A percentile compares a stretch with the other conserved stretches of the same genome.
Evolutionary conservation across 208 protist species (phyloP).

Genomic region (Acanthamoeba healyi): DNA sequence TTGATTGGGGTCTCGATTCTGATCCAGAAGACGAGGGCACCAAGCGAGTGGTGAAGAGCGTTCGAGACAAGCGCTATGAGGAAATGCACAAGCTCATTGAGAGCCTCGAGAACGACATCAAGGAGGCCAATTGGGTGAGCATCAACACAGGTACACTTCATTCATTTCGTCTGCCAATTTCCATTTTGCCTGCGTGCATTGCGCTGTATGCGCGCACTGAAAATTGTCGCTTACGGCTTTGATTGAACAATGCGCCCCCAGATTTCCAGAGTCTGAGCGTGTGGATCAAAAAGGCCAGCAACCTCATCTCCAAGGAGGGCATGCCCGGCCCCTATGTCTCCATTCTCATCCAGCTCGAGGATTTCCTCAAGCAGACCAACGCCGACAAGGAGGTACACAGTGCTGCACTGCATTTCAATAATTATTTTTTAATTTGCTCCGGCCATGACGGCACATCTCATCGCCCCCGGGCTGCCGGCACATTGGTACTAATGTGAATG

Average conservation of each 20-base stretch:
- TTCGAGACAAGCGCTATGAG: slow-evolving; percentile 66
- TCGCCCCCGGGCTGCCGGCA: too few species aligned
- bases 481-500: neutral
- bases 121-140: slow-evolving; percentile 9
- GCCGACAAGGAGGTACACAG: slow-evolving; percentile 54
- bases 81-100: slow-evolving; percentile 72
- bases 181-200: too few species aligned
- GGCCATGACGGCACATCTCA: too few species aligned
- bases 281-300: slow-evolving; percentile 71
- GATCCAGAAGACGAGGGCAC: slow-evolving; percentile 9
- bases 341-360: slow-evolving; percentile 51
- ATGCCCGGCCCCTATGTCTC: slow-evolving; percentile 56
- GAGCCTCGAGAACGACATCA: slow-evolving; percentile 28
- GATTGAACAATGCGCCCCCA: neutral
- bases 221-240: too few species aligned
- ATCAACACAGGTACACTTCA: slow-evolving; percentile 44
- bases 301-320: slow-evolving; percentile 54
- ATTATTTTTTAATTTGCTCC: neutral
- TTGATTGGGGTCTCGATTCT: slow-evolving; percentile 39
- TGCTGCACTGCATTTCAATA: neutral
- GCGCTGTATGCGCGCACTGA: too few species aligned
- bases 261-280: slow-evolving; percentile 56
- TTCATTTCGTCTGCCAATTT: neutral
- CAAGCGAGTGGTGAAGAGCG: slow-evolving; percentile 54
- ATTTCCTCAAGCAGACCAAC: slow-evolving; percentile 38